A percentile compares a stretch with the other conserved stretches of the same genome.
Conservation (phyloP, 306 rosid species). For the Canavalia ensiformis region DNA sequence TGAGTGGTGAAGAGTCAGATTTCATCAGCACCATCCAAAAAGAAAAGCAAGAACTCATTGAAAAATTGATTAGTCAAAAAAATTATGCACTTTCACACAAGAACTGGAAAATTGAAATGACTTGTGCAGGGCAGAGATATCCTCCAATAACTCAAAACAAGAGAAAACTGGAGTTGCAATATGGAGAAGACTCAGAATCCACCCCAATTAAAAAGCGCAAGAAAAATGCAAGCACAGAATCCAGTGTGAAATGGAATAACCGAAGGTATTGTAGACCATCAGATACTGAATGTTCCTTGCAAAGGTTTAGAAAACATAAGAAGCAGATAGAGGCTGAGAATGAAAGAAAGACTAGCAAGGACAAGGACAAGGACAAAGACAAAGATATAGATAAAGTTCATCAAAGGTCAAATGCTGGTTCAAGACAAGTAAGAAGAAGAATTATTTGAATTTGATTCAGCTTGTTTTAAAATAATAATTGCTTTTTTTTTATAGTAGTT, state of each 20-base stretch:
- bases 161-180: constrained; percentile 44
- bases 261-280: background rate
- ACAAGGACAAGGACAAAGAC: constrained; percentile 4
- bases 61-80: background rate
- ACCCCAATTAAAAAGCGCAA: constrained; percentile 43
- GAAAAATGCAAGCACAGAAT: constrained; percentile 22
- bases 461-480: background rate
- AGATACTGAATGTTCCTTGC: constrained; percentile 26
- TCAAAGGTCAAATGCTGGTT: constrained; percentile 41
- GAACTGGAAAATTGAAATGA: constrained; percentile 35
- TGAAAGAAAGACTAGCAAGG: background rate
- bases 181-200: constrained; percentile 36
- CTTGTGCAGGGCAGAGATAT: constrained; percentile 48
- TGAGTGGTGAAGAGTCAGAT: background rate
- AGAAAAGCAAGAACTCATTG: constrained; percentile 41
- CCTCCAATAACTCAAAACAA: constrained; percentile 37
- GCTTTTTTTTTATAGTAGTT: background rate
- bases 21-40: constrained; percentile 14
- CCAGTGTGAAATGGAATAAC: background rate
- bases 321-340: constrained; percentile 41
- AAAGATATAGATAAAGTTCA: background rate
- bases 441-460: background rate
- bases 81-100: background rate
- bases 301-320: constrained; percentile 41
- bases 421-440: constrained; percentile 46